These are phyloP conservation scores for Colletotrichum filicis DNA, from an alignment of 2,329 filamentous ascomycete species.

Conservation along the genomic window DNA sequence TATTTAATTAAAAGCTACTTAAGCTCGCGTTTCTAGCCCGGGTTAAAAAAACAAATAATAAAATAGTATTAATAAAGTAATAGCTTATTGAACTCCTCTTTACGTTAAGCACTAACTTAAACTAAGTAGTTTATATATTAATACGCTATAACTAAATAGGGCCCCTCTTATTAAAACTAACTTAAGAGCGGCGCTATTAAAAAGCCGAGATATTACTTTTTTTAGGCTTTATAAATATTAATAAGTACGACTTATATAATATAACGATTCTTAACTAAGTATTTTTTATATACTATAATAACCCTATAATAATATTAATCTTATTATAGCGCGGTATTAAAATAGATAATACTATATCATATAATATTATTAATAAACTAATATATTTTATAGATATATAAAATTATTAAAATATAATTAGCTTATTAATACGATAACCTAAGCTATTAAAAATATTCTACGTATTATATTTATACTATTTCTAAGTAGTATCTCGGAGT, in stretches of 20 bases:
- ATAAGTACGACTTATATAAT: background rate
- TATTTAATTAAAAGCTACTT: background rate
- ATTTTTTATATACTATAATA: background rate
- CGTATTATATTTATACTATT: background rate
- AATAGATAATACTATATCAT: background rate
- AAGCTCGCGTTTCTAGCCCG: background rate
- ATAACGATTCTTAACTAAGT: background rate
- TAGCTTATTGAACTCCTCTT: background rate
- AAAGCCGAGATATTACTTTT: background rate
- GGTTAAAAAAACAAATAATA: background rate
- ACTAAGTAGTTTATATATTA: background rate
- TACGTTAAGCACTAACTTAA: background rate
- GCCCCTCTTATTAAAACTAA: background rate
- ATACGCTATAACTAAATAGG: background rate
- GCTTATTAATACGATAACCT: background rate
- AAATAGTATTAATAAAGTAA: background rate
- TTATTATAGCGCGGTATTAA: background rate
- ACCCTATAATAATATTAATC: background rate
- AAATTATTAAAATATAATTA: background rate
- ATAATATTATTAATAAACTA: background rate
- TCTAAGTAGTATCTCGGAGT: background rate
- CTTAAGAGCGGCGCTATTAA: background rate
- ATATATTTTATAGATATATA: background rate
- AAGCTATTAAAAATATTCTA: conserved; percentile 8
- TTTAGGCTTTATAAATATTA: background rate